A percentile compares a stretch with the other conserved stretches of the same genome.
Evolutionary conservation across 352 stramenopile species (phyloP).

Genomic region (Phytophthora meadii): DNA sequence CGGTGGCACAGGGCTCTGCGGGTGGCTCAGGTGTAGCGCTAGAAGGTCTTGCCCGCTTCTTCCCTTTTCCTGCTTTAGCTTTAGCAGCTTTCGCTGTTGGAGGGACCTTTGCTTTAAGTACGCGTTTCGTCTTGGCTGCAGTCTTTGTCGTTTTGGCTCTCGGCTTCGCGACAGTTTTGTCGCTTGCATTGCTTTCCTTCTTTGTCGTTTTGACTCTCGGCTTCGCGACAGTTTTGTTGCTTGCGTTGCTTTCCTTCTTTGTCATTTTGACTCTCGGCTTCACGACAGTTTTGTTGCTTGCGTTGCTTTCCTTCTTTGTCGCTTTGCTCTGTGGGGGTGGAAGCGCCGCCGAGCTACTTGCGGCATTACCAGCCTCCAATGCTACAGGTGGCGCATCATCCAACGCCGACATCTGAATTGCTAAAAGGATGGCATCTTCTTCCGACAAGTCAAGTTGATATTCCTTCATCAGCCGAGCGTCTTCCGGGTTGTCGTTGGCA

Average conservation of each 20-base stretch:
- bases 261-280: not conserved
- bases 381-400: slow-evolving; percentile 19
- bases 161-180: not conserved
- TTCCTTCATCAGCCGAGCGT: slow-evolving; percentile 59
- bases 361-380: not conserved
- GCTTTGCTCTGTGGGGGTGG: not conserved
- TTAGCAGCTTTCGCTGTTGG: not conserved
- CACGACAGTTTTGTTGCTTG: not conserved
- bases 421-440: slow-evolving; percentile 71
- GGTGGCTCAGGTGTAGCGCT: not conserved
- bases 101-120: not conserved
- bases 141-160: slow-evolving; percentile 3
- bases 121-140: slow-evolving; percentile 1
- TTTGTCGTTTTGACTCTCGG: not conserved
- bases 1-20: not conserved
- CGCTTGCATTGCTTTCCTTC: slow-evolving; percentile 9
- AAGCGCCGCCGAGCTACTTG: not conserved
- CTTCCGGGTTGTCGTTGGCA: slow-evolving; percentile 38
- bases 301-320: slow-evolving; percentile 7
- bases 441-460: slow-evolving; percentile 80
- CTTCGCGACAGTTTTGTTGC: not conserved
- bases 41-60: slow-evolving; percentile 22
- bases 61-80: slow-evolving; percentile 12
- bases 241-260: slow-evolving; percentile 10
- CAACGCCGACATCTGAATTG: slow-evolving; percentile 65